Evolutionary conservation across 176 grass and related monocot genomes (phyloP), one percentile per base, ranked within the genome.

Genomic region (Eragrostis nindensis): DNA sequence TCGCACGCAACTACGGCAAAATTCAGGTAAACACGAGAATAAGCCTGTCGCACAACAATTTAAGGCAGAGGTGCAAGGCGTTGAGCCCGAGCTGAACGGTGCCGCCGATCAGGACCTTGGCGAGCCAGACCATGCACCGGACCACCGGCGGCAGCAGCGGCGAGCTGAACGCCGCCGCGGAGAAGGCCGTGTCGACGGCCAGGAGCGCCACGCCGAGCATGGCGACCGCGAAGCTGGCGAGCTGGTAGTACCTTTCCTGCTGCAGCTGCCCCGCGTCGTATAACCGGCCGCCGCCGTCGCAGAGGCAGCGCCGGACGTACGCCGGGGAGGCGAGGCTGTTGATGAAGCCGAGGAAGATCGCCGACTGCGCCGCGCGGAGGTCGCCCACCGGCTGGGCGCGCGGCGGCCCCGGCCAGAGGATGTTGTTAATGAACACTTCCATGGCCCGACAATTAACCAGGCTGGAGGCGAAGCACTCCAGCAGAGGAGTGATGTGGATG

Each of bases 261-360:
- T 47, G n/a, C n/a, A n/a, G n/a, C n/a, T n/a, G 38, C 53, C 9
- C 59, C 60, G 5, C 62, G 55, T 0, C 41, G 63, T 14, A 50
- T 21, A 14, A n/a, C n/a, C n/a, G 5, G 32, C 22, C 42, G 68
- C 25, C 43, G 40, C 1, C 32, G 67, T 4, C 42, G 67, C 53
- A 60, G 11, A 59, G 38, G 61, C 81, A 83, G n/a, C 12, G 21
- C 25, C 19, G 62, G 22, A 84, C 22, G 72, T 68, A 24, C 7
- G 82, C 42, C 38, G 71, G 71, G 17, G 62, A 46, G 11, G 36
- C 11, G 82, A 84, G 26, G 82, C 72, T 72, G 62, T 76, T 84
- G 48, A 76, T 5, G 48, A 47, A 40, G 38, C 62, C 71, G 5
- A 84, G 8, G 39, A 84, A 3, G 48, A 84, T 54, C 38, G 72